Conservation (phyloP, 2,329 filamentous ascomycete species). For the Aspergillus sp. region DNA sequence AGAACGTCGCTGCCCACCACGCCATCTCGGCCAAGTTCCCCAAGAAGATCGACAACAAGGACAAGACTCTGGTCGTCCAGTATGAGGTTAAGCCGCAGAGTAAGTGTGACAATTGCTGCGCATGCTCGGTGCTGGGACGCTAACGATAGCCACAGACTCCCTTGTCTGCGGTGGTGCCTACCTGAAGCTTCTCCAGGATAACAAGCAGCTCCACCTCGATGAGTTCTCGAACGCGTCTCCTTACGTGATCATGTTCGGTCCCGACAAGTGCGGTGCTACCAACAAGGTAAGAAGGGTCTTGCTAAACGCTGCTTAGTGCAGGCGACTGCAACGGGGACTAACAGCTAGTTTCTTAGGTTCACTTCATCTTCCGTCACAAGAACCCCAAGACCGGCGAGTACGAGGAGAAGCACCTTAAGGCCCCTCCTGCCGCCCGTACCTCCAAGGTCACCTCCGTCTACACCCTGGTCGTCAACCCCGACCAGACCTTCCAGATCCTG, state of each 20-base stretch:
- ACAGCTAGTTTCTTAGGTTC: slow-evolving; percentile 51
- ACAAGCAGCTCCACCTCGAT: slow-evolving; percentile 92
- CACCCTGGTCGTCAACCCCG: slow-evolving; percentile 92
- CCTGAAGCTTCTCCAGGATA: slow-evolving; percentile 97
- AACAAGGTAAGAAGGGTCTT: slow-evolving; percentile 73
- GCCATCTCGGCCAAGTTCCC: slow-evolving; percentile 99
- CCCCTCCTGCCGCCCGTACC: slow-evolving; percentile 81
- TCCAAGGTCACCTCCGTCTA: slow-evolving; percentile 92
- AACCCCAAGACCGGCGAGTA: slow-evolving; percentile 99
- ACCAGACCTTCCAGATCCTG: slow-evolving; percentile 92
- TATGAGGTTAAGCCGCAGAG: slow-evolving; percentile 99
- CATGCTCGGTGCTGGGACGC: not conserved
- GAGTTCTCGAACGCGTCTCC: slow-evolving; percentile 98
- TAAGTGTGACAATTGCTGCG: slow-evolving; percentile 52
- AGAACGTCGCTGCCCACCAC: slow-evolving; percentile 97
- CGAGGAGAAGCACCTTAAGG: slow-evolving; percentile 97
- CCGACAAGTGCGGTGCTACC: slow-evolving; percentile 97
- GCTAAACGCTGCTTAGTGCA: not conserved
- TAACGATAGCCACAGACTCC: slow-evolving; percentile 62
- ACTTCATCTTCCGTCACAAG: slow-evolving; percentile 99
- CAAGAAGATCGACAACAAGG: slow-evolving; percentile 95
- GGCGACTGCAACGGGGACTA: not conserved
- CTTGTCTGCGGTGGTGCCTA: slow-evolving; percentile 98
- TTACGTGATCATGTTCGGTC: slow-evolving; percentile 99
- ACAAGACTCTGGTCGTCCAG: slow-evolving; percentile 93